A percentile compares a stretch with the other conserved stretches of the same genome.
These are phyloP conservation scores for Fomitopsis pinicola DNA, from an alignment of 1,284 basidiomycete genomes.

Conservation along the genomic window DNA sequence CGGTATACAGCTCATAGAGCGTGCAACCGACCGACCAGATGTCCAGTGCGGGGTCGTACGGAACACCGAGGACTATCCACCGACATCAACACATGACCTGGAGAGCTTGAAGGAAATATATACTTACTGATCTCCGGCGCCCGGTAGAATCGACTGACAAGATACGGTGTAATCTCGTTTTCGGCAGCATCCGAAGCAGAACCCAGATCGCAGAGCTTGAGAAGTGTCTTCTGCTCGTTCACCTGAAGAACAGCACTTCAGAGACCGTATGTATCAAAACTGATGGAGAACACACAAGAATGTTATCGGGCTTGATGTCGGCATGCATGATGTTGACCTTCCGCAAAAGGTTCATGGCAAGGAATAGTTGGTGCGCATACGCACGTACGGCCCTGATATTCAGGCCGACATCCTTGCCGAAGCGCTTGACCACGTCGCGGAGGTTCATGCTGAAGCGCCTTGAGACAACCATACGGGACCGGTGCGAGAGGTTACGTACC, in stretches of 20 bases:
- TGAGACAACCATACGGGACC: conserved; percentile 7
- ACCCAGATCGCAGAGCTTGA: conserved; percentile 96
- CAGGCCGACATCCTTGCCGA: conserved; percentile 96
- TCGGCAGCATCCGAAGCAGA: conserved; percentile 93
- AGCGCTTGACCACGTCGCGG: conserved; percentile 97
- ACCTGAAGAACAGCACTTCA: conserved; percentile 48
- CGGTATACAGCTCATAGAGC: conserved; percentile 96
- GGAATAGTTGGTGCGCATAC: conserved; percentile 95
- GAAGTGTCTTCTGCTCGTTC: conserved; percentile 88
- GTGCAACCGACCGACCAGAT: conserved; percentile 99
- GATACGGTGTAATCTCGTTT: conserved; percentile 97
- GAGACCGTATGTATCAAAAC: conserved; percentile 1
- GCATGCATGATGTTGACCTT: conserved; percentile 96
- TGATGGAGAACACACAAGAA: conserved; percentile 57
- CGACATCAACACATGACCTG: conserved; percentile 2
- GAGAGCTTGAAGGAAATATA: not conserved
- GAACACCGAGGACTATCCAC: conserved; percentile 81
- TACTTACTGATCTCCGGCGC: conserved; percentile 96
- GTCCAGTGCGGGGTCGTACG: conserved; percentile 92
- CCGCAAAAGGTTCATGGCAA: conserved; percentile 80
- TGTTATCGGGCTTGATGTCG: conserved; percentile 97
- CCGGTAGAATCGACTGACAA: conserved; percentile 97
- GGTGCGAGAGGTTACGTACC: conserved; percentile 42
- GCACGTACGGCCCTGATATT: conserved; percentile 97
- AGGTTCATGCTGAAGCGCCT: conserved; percentile 81